These are phyloP conservation scores for Thecaphora thlaspeos DNA, from an alignment of 1,284 basidiomycete genomes.

Conservation along the genomic window DNA sequence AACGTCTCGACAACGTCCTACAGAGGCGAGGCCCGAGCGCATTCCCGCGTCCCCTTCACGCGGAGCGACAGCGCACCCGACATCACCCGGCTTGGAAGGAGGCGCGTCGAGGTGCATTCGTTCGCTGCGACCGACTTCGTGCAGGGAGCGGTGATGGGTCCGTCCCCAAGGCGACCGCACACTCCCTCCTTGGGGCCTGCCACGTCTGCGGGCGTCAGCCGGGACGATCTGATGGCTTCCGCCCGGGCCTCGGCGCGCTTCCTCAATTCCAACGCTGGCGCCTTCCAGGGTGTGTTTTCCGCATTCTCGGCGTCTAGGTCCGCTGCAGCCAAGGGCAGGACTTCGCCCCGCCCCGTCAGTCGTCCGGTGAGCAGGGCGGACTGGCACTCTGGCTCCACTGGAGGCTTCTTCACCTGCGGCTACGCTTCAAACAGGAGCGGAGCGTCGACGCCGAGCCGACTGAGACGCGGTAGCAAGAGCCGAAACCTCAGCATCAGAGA, in stretches of 20 bases:
- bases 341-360: too few species aligned
- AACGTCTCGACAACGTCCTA: too few species aligned
- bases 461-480: slow-evolving; percentile 7
- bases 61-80: slow-evolving; percentile 31
- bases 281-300: too few species aligned
- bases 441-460: slow-evolving; percentile 13
- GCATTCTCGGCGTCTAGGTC: too few species aligned
- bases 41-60: slow-evolving; percentile 3
- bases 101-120: slow-evolving; percentile 18
- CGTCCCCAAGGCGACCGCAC: slow-evolving; percentile 9
- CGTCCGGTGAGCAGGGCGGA: slow-evolving; percentile 18
- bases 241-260: too few species aligned
- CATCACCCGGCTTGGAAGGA: slow-evolving; percentile 3
- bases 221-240: too few species aligned
- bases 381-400: slow-evolving; percentile 12
- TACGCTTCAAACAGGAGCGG: slow-evolving; percentile 20
- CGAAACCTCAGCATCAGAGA: slow-evolving; percentile 19
- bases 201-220: too few species aligned
- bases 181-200: too few species aligned
- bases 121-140: slow-evolving; percentile 23
- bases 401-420: slow-evolving; percentile 34
- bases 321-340: too few species aligned
- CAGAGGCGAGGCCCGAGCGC: too few species aligned
- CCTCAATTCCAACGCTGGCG: too few species aligned
- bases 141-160: slow-evolving; percentile 28